phyloP scores from a whole-genome alignment of 495 filamentous ascomycete genomes.

The Penicillium subrubescens region DNA sequence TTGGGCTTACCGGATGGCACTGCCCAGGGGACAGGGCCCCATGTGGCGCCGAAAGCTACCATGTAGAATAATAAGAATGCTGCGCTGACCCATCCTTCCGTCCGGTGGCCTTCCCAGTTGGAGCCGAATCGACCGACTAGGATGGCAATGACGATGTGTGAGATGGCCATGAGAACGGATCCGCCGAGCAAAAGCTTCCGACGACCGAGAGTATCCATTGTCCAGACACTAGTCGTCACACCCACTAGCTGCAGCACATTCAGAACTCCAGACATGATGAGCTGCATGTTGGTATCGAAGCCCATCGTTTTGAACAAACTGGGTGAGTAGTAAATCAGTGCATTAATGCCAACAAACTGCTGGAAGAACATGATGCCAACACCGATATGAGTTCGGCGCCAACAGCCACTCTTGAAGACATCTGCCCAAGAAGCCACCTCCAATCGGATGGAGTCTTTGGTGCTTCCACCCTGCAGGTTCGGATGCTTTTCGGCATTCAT shows the following conservation, averaged over 20 bases:
- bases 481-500: conserved; percentile 50
- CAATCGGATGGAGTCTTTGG: conserved; percentile 34
- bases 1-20: conserved; percentile 38
- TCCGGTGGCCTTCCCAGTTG: conserved; percentile 47
- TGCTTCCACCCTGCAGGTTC: conserved; percentile 36
- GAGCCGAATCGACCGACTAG: conserved; percentile 46
- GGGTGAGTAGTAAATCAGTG: conserved; percentile 58
- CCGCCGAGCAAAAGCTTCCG: conserved; percentile 50
- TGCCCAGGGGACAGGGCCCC: conserved; percentile 51
- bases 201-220: conserved; percentile 51
- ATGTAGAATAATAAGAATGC: conserved; percentile 52
- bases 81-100: conserved; percentile 52
- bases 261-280: conserved; percentile 61
- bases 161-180: conserved; percentile 49
- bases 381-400: conserved; percentile 58
- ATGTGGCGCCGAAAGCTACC: conserved; percentile 49
- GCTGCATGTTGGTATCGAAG: conserved; percentile 54
- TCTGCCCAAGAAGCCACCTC: conserved; percentile 52
- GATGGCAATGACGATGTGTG: conserved; percentile 54
- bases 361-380: conserved; percentile 59
- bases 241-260: conserved; percentile 57
- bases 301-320: conserved; percentile 62
- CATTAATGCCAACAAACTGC: conserved; percentile 55
- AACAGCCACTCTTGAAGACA: conserved; percentile 53
- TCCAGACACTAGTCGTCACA: conserved; percentile 50